Evolutionary conservation across 192 early-diverging fungal genomes (phyloP).

Genomic region (Geranomyces variabilis): DNA sequence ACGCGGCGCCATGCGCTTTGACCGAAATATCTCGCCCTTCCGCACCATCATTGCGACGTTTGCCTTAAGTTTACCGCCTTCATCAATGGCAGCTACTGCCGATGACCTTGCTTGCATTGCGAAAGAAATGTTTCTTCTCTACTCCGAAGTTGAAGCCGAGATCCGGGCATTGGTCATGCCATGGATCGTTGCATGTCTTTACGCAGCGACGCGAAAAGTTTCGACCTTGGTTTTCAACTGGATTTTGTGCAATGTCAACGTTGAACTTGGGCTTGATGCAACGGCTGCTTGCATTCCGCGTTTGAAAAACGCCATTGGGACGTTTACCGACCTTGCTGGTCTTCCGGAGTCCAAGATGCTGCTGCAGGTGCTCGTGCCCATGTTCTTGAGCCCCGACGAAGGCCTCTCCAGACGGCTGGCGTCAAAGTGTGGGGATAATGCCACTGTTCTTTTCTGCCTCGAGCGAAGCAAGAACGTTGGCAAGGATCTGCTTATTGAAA

Average conservation of each 20-base stretch:
- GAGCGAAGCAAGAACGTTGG: background rate
- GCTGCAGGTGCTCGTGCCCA: background rate
- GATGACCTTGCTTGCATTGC: background rate
- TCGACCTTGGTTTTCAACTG: too few relatives aligned
- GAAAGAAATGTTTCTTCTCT: background rate
- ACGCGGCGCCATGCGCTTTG: background rate
- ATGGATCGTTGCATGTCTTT: conserved; percentile 1
- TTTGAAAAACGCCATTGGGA: background rate
- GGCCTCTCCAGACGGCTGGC: background rate
- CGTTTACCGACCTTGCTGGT: background rate
- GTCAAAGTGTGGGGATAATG: background rate
- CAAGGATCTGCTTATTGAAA: conserved; percentile 4
- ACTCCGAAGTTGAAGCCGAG: background rate
- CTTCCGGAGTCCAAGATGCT: background rate
- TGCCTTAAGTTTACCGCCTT: background rate
- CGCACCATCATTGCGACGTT: background rate
- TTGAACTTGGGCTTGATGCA: background rate
- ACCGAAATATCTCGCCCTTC: too few relatives aligned
- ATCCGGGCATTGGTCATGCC: background rate
- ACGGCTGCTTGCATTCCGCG: background rate
- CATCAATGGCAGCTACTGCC: background rate
- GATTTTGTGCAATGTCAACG: background rate
- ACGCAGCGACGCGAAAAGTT: too few relatives aligned
- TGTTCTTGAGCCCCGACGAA: conserved; percentile 5
- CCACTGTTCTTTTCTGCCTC: background rate